Conservation (phyloP, 1,284 basidiomycete species). For the Cerrena zonata region DNA sequence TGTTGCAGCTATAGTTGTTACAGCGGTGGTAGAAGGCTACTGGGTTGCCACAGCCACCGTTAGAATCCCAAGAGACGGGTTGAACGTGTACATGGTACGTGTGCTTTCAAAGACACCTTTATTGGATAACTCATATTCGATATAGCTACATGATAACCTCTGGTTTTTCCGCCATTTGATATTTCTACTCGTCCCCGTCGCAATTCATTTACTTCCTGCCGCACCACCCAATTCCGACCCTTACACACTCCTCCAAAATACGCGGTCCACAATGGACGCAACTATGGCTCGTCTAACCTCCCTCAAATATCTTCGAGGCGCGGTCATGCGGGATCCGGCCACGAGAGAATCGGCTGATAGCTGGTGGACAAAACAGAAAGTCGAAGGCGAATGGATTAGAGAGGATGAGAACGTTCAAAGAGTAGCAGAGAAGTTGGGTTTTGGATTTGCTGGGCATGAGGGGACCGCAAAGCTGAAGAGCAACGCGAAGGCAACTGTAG, state of each 20-base stretch:
- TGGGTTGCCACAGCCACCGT: conserved; percentile 43
- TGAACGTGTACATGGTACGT: conserved; percentile 51
- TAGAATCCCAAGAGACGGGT: conserved; percentile 35
- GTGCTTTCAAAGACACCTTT: neutral
- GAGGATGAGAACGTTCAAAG: conserved; percentile 42
- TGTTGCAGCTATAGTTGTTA: conserved; percentile 43
- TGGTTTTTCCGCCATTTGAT: conserved; percentile 47
- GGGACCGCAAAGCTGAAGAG: neutral
- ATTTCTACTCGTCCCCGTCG: conserved; percentile 53
- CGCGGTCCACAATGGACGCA: conserved; percentile 25
- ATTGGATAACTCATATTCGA: neutral
- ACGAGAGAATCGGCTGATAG: conserved; percentile 38
- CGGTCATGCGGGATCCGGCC: conserved; percentile 47
- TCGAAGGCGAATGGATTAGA: conserved; percentile 44
- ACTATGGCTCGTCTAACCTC: conserved; percentile 37
- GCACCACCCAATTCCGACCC: conserved; percentile 19
- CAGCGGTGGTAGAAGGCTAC: conserved; percentile 50
- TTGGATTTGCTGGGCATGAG: neutral
- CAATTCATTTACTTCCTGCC: conserved; percentile 37
- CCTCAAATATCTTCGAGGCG: conserved; percentile 48
- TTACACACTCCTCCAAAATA: conserved; percentile 39
- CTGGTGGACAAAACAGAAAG: conserved; percentile 55
- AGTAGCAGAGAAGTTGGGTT: conserved; percentile 43
- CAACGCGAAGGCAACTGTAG: neutral
- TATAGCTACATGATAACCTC: conserved; percentile 62